These are phyloP conservation scores for Globisporangium camurandrum DNA, from an alignment of 352 stramenopile genomes.

Conservation along the genomic window DNA sequence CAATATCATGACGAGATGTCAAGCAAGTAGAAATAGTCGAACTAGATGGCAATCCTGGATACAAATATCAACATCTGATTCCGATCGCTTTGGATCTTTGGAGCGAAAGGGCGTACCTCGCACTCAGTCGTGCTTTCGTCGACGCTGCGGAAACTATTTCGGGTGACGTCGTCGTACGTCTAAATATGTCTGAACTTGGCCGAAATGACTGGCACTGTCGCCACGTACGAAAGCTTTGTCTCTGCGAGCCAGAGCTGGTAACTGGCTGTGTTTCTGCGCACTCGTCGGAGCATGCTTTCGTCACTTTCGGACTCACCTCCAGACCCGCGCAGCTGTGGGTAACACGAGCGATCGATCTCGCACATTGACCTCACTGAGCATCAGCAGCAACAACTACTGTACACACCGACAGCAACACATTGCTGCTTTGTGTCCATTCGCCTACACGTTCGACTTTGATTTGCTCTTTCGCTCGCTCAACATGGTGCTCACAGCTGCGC, in stretches of 20 bases:
- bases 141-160: too few relatives aligned
- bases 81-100: background rate
- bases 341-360: background rate
- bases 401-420: background rate
- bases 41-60: too few relatives aligned
- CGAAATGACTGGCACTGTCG: slow-evolving; percentile 6
- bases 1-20: too few relatives aligned
- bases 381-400: background rate
- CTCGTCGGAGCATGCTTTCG: too few relatives aligned
- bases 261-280: too few relatives aligned
- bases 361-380: background rate
- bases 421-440: background rate
- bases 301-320: slow-evolving; percentile 7
- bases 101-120: slow-evolving; percentile 13
- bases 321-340: slow-evolving; percentile 10
- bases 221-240: slow-evolving; percentile 3
- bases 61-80: background rate
- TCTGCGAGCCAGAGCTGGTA: background rate
- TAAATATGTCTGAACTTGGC: background rate
- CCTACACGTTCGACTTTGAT: background rate
- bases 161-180: too few relatives aligned
- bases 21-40: background rate
- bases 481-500: slow-evolving; percentile 52
- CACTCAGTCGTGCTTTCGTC: background rate
- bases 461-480: background rate